Evolutionary conservation across 352 stramenopile species (phyloP).

Genomic region (Aphanomyces cochlioides): DNA sequence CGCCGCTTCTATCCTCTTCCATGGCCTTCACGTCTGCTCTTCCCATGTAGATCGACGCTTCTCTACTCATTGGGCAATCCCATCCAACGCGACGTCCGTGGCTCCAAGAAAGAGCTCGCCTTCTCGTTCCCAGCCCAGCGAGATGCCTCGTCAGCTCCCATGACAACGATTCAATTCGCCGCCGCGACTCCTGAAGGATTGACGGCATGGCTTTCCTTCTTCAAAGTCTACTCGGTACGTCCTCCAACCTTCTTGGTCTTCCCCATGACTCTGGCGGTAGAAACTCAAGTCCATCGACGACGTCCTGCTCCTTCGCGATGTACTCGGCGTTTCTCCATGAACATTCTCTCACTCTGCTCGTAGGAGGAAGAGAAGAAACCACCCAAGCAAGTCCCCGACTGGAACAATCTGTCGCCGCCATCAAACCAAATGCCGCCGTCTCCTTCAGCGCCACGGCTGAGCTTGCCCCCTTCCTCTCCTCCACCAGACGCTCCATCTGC

Average conservation of each 20-base stretch:
- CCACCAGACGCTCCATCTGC: constrained; percentile 1
- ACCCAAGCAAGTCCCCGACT: neutral
- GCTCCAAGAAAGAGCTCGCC: neutral
- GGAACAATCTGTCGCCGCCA: too few species aligned
- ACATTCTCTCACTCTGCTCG: too few species aligned
- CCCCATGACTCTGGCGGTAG: too few species aligned
- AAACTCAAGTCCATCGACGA: neutral
- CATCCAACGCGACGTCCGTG: neutral
- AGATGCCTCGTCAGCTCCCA: neutral
- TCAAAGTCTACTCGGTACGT: constrained; percentile 19
- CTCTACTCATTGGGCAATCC: constrained; percentile 17
- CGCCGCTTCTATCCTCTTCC: neutral
- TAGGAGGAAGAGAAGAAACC: neutral
- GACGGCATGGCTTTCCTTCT: constrained; percentile 16
- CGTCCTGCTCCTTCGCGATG: neutral
- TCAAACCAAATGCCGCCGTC: neutral
- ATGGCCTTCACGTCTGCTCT: neutral
- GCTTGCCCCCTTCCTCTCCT: neutral
- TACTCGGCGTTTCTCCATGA: too few species aligned
- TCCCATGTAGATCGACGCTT: constrained; percentile 16
- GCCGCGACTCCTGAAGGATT: constrained; percentile 18
- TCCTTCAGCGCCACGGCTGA: constrained; percentile 1
- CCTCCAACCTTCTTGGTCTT: neutral
- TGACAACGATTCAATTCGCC: constrained; percentile 14
- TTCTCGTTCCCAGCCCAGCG: constrained; percentile 20